Base-by-base conservation (phyloP, 345 rosid genomes). In the Citrus reticulata region DNA sequence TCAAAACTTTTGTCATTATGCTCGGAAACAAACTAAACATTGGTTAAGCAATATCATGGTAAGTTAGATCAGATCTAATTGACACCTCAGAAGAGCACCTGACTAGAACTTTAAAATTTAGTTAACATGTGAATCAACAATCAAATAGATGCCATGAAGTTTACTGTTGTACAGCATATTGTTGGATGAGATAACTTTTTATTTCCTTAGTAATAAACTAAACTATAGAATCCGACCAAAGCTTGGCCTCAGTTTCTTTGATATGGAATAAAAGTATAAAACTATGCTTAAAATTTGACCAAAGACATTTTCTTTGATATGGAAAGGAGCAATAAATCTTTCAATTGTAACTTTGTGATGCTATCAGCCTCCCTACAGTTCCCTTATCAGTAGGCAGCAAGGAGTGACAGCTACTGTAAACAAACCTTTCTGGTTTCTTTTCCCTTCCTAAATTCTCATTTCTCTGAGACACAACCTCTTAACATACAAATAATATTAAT, bases 401-500 rank as follows among this genome's bases (percentile, higher is more conserved):
- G 69, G 27, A 63, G 4, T 39, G 68, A 54, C 24, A 67, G 65
- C 71, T 24, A 58, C 65, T 8, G 37, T 27, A 55, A 70, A 7
- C n/a, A 58, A 27, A 68, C 57, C 63, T 72, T 37, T 63, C 72
- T 76, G 35, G 30, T 64, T 39, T 77, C 37, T 19, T 9, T 40
- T 27, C 66, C 25, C 16, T 39, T 39, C 60, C 60, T 40, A 27
- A 27, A 49, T 30, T 55, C 25, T 72, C 13, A 8, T 10, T 58
- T 58, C 64, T 7, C 60, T 65, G 42, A 51, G 25, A 69, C 34
- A 63, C 63, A 17, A 11, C 49, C 61, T 60, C 54, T 62, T 81
- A 60, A 37, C 70, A 66, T 32, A 81, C 73, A 77, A 62, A 71
- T 17, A 32, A 17, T 32, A 70, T 54, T 54, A 37, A 20, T 72